A percentile compares a stretch with the other conserved stretches of the same genome.
Conservation (phyloP, 306 rosid species). For the Boehmeria nivea region DNA sequence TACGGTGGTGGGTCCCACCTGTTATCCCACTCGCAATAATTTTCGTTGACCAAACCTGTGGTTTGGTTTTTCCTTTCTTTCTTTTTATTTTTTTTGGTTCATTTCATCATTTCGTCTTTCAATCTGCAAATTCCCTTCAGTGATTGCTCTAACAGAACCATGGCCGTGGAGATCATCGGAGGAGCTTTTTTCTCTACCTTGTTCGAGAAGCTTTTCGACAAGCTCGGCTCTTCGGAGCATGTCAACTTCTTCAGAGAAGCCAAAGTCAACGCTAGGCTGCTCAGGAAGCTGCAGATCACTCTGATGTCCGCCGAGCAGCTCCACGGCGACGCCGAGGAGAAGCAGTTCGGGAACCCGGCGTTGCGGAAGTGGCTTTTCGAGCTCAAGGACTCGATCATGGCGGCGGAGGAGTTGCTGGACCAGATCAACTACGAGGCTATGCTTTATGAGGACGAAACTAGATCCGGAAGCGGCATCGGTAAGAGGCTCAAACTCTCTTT, state of each 20-base stretch:
- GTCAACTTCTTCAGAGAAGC: slow-evolving; percentile 21
- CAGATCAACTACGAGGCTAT: slow-evolving; percentile 2
- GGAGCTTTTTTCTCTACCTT: background rate
- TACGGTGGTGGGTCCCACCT: no score
- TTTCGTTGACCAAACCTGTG: no score
- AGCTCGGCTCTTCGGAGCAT: slow-evolving; percentile 19
- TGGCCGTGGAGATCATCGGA: background rate
- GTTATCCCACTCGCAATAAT: no score
- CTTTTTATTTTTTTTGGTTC: no score
- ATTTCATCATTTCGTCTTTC: no score
- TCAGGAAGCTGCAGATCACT: slow-evolving; percentile 27
- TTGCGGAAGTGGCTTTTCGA: slow-evolving; percentile 44
- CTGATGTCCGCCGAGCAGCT: slow-evolving; percentile 28
- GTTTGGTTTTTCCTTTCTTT: no score
- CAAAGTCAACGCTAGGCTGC: slow-evolving; percentile 23
- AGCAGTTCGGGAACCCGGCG: slow-evolving; percentile 24
- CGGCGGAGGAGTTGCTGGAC: slow-evolving; percentile 12
- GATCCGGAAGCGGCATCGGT: background rate
- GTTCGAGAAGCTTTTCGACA: background rate
- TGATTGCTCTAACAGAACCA: background rate
- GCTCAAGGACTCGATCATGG: slow-evolving; percentile 11
- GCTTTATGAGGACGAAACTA: slow-evolving; percentile 3
- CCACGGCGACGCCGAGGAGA: slow-evolving; percentile 42
- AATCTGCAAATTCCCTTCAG: no score
- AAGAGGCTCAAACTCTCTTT: background rate